Evolutionary conservation across 495 filamentous ascomycete genomes (phyloP).

Genomic region (Penicillium atrosanguineum): DNA sequence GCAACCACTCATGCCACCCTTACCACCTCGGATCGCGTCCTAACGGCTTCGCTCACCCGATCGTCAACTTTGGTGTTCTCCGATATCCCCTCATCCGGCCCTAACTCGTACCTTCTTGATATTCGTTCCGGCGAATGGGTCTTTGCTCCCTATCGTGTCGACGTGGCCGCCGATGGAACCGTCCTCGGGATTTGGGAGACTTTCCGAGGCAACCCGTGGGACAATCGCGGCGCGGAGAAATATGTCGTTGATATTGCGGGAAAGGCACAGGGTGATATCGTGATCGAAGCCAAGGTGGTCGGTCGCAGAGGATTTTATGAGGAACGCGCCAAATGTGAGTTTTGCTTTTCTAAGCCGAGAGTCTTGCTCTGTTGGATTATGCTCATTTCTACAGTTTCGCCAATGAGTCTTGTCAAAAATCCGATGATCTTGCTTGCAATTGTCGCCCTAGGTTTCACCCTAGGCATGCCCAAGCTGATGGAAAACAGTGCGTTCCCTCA

Average conservation of each 20-base stretch:
- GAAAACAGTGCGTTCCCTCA: constrained; percentile 76
- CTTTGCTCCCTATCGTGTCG: constrained; percentile 74
- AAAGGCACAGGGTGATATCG: constrained; percentile 25
- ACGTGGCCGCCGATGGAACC: constrained; percentile 53
- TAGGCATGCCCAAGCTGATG: constrained; percentile 90
- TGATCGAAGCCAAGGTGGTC: constrained; percentile 59
- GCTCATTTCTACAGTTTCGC: constrained; percentile 39
- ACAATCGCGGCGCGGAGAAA: constrained; percentile 69
- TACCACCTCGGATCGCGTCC: constrained; percentile 58
- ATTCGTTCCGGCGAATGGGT: constrained; percentile 67
- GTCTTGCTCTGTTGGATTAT: not conserved
- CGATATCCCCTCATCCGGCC: constrained; percentile 38
- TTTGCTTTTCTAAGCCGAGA: not conserved
- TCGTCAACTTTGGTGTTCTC: constrained; percentile 70
- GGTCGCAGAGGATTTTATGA: constrained; percentile 70
- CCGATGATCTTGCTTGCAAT: constrained; percentile 93
- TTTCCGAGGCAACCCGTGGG: constrained; percentile 84
- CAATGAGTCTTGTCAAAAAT: constrained; percentile 76
- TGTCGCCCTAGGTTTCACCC: constrained; percentile 72
- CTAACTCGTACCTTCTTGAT: constrained; percentile 74
- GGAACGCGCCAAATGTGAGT: constrained; percentile 71
- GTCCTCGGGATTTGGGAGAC: constrained; percentile 73
- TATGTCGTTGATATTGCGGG: constrained; percentile 26
- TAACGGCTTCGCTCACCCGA: constrained; percentile 59
- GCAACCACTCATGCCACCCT: constrained; percentile 61